A percentile compares a stretch with the other conserved stretches of the same genome.
These are phyloP conservation scores for Ramichloridium luteum DNA, from an alignment of 2,329 filamentous ascomycete genomes.

Conservation along the genomic window DNA sequence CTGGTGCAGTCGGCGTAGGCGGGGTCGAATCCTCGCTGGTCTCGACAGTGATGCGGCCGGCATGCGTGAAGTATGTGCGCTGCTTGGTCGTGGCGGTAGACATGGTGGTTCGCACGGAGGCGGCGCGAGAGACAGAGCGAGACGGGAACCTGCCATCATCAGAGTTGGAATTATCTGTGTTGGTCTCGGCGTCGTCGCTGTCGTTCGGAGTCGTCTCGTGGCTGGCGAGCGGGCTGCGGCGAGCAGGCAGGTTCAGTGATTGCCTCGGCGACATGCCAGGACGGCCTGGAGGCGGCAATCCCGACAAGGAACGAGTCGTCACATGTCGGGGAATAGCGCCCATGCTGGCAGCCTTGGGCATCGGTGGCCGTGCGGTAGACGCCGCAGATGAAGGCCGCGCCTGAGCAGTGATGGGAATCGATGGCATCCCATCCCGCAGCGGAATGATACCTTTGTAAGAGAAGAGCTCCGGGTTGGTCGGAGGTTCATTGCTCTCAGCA, in stretches of 20 bases:
- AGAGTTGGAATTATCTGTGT: background rate
- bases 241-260: background rate
- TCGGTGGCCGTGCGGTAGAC: background rate
- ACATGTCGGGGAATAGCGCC: background rate
- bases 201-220: background rate
- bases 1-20: constrained; percentile 3
- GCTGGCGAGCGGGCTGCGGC: background rate
- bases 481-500: constrained; percentile 8
- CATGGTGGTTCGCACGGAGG: constrained; percentile 3
- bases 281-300: background rate
- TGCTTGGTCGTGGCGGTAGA: constrained; percentile 10
- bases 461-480: constrained; percentile 11
- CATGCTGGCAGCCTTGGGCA: too few species aligned
- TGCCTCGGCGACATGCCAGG: background rate
- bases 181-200: background rate
- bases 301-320: background rate
- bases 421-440: constrained; percentile 9
- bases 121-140: background rate
- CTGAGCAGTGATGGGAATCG: background rate
- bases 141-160: background rate
- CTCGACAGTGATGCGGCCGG: constrained; percentile 15
- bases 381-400: background rate
- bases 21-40: constrained; percentile 2
- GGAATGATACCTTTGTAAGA: constrained; percentile 20
- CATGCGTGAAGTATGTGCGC: constrained; percentile 20